Percentiles rank a stretch among this genome's conserved stretches.
These are phyloP conservation scores for Xylariaceae sp. DNA, from an alignment of 2,329 filamentous ascomycete species.

Conservation along the genomic window DNA sequence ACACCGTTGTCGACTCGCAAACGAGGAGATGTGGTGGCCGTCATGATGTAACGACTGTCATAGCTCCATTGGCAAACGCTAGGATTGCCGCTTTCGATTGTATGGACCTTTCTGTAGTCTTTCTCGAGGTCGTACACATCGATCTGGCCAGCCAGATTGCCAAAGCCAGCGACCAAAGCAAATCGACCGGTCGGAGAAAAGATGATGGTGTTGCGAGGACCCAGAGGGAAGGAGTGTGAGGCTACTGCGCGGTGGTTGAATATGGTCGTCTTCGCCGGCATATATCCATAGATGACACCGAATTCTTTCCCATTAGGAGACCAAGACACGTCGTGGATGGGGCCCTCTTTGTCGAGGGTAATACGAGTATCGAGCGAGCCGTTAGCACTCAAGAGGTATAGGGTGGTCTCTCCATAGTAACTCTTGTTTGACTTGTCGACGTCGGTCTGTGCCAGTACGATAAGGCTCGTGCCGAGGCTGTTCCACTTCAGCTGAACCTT, in stretches of 20 bases:
- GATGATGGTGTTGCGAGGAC: conserved; percentile 86
- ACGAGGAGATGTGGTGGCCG: conserved; percentile 93
- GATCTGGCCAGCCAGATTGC: conserved; percentile 95
- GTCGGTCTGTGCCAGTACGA: conserved; percentile 95
- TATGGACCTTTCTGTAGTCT: conserved; percentile 87
- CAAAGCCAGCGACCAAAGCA: conserved; percentile 90
- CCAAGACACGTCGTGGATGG: conserved; percentile 98
- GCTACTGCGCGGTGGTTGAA: conserved; percentile 86
- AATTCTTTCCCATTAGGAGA: conserved; percentile 97
- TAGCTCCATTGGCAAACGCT: conserved; percentile 97
- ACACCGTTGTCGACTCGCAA: conserved; percentile 95
- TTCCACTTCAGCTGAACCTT: conserved; percentile 99
- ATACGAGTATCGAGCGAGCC: conserved; percentile 91
- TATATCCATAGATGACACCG: conserved; percentile 94
- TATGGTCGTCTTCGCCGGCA: conserved; percentile 98
- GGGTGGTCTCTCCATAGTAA: conserved; percentile 97
- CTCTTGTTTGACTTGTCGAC: conserved; percentile 98
- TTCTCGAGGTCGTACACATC: conserved; percentile 96
- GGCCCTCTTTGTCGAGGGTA: conserved; percentile 90
- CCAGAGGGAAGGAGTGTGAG: conserved; percentile 80
- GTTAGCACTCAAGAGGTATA: conserved; percentile 90
- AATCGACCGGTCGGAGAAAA: conserved; percentile 95
- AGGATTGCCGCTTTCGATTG: conserved; percentile 91
- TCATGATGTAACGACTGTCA: conserved; percentile 92
- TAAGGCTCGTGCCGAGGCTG: conserved; percentile 79